A percentile compares a stretch with the other conserved stretches of the same genome.
Conservation (phyloP, 495 filamentous ascomycete genomes). For the Neurospora cerealis region DNA sequence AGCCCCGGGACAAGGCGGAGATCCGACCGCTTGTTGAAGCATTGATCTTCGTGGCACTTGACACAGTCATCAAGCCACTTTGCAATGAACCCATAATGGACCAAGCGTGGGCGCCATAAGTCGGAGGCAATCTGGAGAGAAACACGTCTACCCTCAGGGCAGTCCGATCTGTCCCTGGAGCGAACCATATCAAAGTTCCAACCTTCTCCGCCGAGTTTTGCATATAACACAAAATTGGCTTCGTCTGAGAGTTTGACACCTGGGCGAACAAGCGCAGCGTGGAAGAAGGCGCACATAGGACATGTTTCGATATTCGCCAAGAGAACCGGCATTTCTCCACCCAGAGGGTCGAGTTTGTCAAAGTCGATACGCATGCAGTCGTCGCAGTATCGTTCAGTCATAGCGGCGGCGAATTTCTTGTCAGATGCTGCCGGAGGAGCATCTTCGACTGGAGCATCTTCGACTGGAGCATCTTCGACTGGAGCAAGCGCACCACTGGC, state of each 20-base stretch:
- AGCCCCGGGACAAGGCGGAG: too few relatives aligned
- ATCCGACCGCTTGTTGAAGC: too few relatives aligned
- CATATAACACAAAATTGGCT: background rate
- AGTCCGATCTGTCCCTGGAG: background rate
- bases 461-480: too few relatives aligned
- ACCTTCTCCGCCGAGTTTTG: too few relatives aligned
- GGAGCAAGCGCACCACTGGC: background rate
- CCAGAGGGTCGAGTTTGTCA: background rate
- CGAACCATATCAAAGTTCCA: too few relatives aligned
- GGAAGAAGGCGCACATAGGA: background rate
- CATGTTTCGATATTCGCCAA: background rate
- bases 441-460: too few relatives aligned
- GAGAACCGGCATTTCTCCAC: background rate
- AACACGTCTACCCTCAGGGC: background rate
- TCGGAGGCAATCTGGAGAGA: background rate
- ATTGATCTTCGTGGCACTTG: background rate
- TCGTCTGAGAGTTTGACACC: background rate
- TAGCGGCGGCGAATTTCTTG: background rate
- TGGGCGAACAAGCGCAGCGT: background rate
- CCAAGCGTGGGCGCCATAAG: background rate
- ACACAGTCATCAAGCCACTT: background rate
- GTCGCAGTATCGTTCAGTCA: background rate
- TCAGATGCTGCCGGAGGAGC: background rate
- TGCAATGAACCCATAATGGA: background rate
- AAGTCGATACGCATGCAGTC: background rate